phyloP scores from a whole-genome alignment of 169 alveolate genomes.

The Neospora caninum region DNA sequence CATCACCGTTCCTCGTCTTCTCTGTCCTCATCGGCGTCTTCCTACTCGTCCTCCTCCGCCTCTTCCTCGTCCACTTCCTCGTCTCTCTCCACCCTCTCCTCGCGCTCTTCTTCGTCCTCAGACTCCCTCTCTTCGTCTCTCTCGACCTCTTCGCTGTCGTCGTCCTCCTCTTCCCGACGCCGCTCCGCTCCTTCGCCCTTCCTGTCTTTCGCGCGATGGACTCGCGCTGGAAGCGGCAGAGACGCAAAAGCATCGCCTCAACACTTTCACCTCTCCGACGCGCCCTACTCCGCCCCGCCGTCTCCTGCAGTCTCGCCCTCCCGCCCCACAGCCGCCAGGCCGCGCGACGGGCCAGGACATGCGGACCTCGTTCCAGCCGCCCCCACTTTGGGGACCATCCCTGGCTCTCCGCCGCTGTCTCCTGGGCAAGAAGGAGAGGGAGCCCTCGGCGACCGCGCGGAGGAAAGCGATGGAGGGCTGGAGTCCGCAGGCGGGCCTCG shows the following conservation, averaged over 20 bases:
- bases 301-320: background rate
- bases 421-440: background rate
- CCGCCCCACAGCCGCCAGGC: too few species aligned
- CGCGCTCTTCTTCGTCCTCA: background rate
- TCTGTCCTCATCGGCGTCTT: background rate
- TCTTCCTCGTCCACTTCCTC: background rate
- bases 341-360: too few species aligned
- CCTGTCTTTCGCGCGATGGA: background rate
- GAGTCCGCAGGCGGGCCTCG: background rate
- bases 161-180: background rate
- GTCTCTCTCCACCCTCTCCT: background rate
- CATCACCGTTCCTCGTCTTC: slow-evolving; percentile 22
- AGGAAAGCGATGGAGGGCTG: background rate
- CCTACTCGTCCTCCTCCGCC: background rate
- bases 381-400: background rate
- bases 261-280: background rate
- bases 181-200: background rate
- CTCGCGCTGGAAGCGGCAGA: background rate
- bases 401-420: background rate
- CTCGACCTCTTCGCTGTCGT: background rate
- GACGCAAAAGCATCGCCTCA: background rate
- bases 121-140: background rate
- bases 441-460: background rate
- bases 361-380: too few species aligned
- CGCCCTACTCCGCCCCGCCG: background rate